Evolutionary conservation across 2,329 filamentous ascomycete species (phyloP).

Genomic region (Penicillium sp.): DNA sequence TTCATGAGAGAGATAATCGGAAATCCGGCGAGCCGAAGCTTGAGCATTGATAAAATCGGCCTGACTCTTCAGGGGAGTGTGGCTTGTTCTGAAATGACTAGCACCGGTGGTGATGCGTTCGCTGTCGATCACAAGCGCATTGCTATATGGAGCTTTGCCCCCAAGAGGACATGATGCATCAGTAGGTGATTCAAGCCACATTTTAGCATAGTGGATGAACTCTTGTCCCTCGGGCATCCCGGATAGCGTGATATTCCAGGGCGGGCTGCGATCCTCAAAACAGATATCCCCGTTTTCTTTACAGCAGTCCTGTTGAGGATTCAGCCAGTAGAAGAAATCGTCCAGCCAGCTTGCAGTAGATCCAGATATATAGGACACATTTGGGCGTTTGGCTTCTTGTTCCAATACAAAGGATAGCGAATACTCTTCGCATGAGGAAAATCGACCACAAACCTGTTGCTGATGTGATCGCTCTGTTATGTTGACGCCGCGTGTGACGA

Average conservation of each 20-base stretch:
- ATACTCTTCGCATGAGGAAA: constrained; percentile 78
- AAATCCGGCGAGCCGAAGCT: constrained; percentile 81
- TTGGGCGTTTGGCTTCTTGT: constrained; percentile 83
- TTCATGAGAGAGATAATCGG: constrained; percentile 65
- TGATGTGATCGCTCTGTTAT: constrained; percentile 71
- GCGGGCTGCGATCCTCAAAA: constrained; percentile 70
- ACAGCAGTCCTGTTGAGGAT: constrained; percentile 76
- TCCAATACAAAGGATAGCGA: constrained; percentile 89
- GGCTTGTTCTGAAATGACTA: constrained; percentile 86
- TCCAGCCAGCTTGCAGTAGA: constrained; percentile 95
- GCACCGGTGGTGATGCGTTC: constrained; percentile 66
- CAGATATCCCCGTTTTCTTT: constrained; percentile 68
- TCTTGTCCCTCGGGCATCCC: constrained; percentile 95
- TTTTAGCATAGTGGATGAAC: constrained; percentile 78
- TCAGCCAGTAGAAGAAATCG: constrained; percentile 95
- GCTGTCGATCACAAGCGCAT: constrained; percentile 74
- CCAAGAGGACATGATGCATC: constrained; percentile 81
- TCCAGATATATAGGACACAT: constrained; percentile 82
- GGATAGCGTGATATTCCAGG: constrained; percentile 82
- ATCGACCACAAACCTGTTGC: constrained; percentile 82
- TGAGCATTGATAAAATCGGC: constrained; percentile 91
- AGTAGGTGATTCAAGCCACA: constrained; percentile 77
- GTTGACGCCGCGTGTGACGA: constrained; percentile 80
- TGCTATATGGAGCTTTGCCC: constrained; percentile 80
- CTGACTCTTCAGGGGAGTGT: constrained; percentile 82